Evolutionary conservation across 768 basidiomycete genomes (phyloP).

Genomic region (Hortiboletus campestris): DNA sequence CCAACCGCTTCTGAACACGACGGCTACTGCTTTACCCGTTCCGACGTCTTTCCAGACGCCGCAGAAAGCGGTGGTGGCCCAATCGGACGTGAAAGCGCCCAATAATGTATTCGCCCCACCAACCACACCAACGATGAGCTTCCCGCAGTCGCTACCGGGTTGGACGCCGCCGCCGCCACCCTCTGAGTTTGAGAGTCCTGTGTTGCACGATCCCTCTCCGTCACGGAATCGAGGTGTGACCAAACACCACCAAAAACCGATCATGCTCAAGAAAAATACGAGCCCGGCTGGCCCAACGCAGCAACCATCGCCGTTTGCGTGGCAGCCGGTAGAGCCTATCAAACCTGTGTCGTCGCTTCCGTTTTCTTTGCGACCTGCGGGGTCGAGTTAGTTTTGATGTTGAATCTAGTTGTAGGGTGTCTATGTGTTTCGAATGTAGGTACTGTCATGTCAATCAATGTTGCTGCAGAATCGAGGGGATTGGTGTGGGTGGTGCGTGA

Average conservation of each 20-base stretch:
- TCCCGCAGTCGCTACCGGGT: slow-evolving; percentile 20
- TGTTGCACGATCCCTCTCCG: slow-evolving; percentile 14
- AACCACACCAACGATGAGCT: slow-evolving; percentile 19
- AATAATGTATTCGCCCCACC: slow-evolving; percentile 12
- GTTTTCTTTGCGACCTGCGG: slow-evolving; percentile 21
- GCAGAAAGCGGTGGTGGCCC: slow-evolving; percentile 21
- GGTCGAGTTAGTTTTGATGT: slow-evolving; percentile 9
- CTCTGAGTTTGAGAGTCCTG: slow-evolving; percentile 14
- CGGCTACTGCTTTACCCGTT: slow-evolving; percentile 31
- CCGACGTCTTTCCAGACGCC: slow-evolving; percentile 30
- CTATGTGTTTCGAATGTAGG: background rate
- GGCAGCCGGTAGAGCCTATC: slow-evolving; percentile 25
- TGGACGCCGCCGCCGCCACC: slow-evolving; percentile 26
- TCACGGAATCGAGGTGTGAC: slow-evolving; percentile 22
- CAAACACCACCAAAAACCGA: slow-evolving; percentile 38
- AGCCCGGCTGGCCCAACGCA: slow-evolving; percentile 5
- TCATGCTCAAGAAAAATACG: slow-evolving; percentile 28
- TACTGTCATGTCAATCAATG: background rate
- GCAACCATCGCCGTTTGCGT: slow-evolving; percentile 15
- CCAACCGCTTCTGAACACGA: slow-evolving; percentile 66
- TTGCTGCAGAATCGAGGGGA: too few species aligned
- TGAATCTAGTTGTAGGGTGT: background rate
- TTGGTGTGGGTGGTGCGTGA: too few species aligned
- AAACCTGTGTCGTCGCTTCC: slow-evolving; percentile 25
- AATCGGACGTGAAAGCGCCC: slow-evolving; percentile 2